Conservation (phyloP, 768 basidiomycete species). For the Tricholoma saponaceum region DNA sequence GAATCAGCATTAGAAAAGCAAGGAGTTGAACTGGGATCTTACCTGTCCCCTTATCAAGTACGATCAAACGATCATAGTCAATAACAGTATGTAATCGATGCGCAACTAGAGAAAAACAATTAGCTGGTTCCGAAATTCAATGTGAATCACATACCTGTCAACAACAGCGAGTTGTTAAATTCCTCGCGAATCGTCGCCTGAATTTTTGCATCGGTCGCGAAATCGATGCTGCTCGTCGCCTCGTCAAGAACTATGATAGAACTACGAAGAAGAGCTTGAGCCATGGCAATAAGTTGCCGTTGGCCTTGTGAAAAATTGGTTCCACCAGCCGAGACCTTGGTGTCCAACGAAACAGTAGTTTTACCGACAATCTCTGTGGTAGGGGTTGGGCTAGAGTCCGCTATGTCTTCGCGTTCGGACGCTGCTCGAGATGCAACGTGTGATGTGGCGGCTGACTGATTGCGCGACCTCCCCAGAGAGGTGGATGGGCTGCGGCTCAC, state of each 20-base stretch:
- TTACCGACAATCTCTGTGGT: conserved; percentile 56
- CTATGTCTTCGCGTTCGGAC: conserved; percentile 33
- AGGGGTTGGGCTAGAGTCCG: conserved; percentile 35
- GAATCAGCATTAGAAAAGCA: not conserved
- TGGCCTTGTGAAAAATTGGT: conserved; percentile 93
- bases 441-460: too few relatives aligned
- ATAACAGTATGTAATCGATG: conserved; percentile 75
- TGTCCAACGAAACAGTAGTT: conserved; percentile 60
- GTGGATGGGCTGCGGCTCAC: conserved; percentile 45
- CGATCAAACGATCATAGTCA: conserved; percentile 75
- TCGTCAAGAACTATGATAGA: conserved; percentile 77
- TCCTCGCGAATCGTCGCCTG: conserved; percentile 85
- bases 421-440: too few relatives aligned
- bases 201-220: conserved; percentile 86
- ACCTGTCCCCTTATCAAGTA: conserved; percentile 68
- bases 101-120: conserved; percentile 42
- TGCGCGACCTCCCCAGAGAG: conserved; percentile 31
- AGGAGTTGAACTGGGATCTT: conserved; percentile 4
- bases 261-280: conserved; percentile 71
- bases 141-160: conserved; percentile 53
- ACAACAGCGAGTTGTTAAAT: conserved; percentile 67
- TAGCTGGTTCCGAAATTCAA: not conserved
- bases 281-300: conserved; percentile 86
- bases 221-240: conserved; percentile 83
- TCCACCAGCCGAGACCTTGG: conserved; percentile 80